phyloP scores from a whole-genome alignment of 2,329 filamentous ascomycete genomes.

The Calonectria honghensis region DNA sequence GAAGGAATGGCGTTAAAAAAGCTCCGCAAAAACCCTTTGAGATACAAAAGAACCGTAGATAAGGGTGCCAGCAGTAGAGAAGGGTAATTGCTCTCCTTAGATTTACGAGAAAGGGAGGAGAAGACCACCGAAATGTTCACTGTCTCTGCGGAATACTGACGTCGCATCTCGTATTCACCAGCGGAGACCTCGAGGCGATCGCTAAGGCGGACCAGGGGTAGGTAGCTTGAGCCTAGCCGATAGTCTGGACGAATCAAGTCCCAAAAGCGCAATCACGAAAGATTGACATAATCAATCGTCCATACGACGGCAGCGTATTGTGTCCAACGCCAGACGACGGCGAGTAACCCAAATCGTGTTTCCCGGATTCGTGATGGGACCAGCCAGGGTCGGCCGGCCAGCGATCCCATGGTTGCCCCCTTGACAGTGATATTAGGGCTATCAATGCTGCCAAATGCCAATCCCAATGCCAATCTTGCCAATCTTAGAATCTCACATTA shows the following conservation, averaged over 20 bases:
- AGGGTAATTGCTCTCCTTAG: background rate
- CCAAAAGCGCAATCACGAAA: conserved; percentile 8
- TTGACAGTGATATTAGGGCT: conserved; percentile 10
- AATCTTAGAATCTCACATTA: conserved; percentile 19
- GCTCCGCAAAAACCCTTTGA: background rate
- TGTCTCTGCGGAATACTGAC: conserved; percentile 1
- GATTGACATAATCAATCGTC: conserved; percentile 15
- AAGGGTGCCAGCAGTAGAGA: background rate
- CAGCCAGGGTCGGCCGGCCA: background rate
- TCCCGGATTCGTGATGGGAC: background rate
- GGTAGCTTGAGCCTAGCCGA: conserved; percentile 13
- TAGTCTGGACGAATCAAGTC: conserved; percentile 26
- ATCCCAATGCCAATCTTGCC: conserved; percentile 33
- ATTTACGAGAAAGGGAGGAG: background rate
- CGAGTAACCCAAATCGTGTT: conserved; percentile 9
- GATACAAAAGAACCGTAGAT: background rate
- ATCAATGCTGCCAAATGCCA: conserved; percentile 32
- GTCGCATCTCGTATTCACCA: conserved; percentile 37
- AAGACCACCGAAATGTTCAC: background rate
- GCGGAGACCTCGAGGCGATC: conserved; percentile 2
- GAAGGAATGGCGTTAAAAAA: conserved; percentile 32
- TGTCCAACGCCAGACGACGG: background rate
- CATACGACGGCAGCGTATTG: conserved; percentile 1
- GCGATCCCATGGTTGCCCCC: conserved; percentile 21
- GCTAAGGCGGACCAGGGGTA: conserved; percentile 24